Conservation (phyloP, 1,139 yeast species). For the Cylindricascospora bacillispora region DNA sequence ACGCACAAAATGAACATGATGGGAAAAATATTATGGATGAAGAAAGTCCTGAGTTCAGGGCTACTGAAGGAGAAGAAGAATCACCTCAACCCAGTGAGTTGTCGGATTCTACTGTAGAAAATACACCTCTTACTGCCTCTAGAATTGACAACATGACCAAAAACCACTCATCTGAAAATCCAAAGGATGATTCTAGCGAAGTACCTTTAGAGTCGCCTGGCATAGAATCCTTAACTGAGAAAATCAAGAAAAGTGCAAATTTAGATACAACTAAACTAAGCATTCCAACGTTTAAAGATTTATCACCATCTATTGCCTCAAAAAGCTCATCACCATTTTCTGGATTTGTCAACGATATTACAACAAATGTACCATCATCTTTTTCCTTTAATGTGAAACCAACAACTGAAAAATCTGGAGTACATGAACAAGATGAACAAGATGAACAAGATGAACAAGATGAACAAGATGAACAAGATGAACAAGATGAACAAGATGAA, state of each 20-base stretch:
- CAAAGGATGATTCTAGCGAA: too few species aligned
- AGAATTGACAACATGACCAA: too few species aligned
- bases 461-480: constrained; percentile 2
- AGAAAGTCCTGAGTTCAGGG: constrained; percentile 2
- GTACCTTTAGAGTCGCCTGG: too few species aligned
- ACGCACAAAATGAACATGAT: constrained; percentile 5
- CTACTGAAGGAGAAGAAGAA: neutral
- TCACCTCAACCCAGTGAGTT: constrained; percentile 4
- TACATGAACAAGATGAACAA: constrained; percentile 1
- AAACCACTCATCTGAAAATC: too few species aligned
- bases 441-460: constrained; percentile 4
- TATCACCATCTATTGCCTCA: neutral
- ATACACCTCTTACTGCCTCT: constrained; percentile 9
- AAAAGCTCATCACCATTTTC: constrained; percentile 15
- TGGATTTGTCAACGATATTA: constrained; percentile 12
- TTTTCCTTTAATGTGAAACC: constrained; percentile 12
- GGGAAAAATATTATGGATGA: constrained; percentile 6
- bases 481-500: constrained; percentile 3
- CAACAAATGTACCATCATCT: constrained; percentile 5
- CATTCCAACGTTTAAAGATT: constrained; percentile 3
- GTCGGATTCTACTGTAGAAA: constrained; percentile 14
- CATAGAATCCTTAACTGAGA: constrained; percentile 15
- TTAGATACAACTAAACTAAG: constrained; percentile 7
- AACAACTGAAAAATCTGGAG: constrained; percentile 1
- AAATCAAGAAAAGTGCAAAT: constrained; percentile 20